These are phyloP conservation scores for Fusarium mangiferae DNA, from an alignment of 2,329 filamentous ascomycete genomes.

Conservation along the genomic window DNA sequence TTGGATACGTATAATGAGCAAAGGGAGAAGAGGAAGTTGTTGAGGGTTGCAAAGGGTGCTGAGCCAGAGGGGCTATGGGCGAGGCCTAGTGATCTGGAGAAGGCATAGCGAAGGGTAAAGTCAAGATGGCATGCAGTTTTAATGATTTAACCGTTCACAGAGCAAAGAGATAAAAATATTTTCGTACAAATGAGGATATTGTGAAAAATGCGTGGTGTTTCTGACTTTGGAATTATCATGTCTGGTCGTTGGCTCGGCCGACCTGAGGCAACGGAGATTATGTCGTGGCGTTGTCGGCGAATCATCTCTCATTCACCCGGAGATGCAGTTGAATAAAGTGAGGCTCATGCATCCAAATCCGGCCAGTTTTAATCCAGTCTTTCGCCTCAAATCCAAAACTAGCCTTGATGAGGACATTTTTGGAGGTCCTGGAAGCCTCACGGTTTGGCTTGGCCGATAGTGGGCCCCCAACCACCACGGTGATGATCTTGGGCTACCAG, in stretches of 20 bases:
- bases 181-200: neutral
- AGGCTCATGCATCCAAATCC: neutral
- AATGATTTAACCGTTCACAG: rapidly evolving
- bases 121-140: rapidly evolving
- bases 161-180: rapidly evolving
- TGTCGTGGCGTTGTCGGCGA: neutral
- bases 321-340: rapidly evolving
- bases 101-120: neutral
- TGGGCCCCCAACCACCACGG: rapidly evolving
- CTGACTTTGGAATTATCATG: neutral
- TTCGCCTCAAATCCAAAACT: no score
- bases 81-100: conserved; percentile 2
- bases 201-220: neutral
- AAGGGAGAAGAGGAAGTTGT: conserved; percentile 20
- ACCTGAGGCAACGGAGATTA: neutral
- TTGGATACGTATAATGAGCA: conserved; percentile 19
- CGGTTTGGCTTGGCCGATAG: neutral
- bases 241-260: rapidly evolving
- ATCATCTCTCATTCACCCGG: neutral
- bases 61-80: conserved; percentile 30
- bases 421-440: neutral
- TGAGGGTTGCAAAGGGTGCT: conserved; percentile 13
- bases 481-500: neutral
- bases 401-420: neutral
- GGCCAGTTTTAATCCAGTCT: rapidly evolving